Evolutionary conservation across 2,329 filamentous ascomycete species (phyloP).

Genomic region (Byssochlamys sp.): DNA sequence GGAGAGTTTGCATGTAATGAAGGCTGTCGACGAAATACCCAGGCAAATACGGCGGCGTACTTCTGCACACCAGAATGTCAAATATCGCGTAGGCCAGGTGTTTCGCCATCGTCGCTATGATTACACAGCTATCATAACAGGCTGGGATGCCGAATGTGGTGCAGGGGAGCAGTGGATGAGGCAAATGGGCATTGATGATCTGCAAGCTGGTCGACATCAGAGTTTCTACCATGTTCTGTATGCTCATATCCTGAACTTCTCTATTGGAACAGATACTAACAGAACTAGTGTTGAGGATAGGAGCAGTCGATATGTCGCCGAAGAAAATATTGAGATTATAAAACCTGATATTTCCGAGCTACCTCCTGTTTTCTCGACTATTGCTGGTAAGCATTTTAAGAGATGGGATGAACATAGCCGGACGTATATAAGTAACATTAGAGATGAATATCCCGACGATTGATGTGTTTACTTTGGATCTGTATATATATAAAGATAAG

Average conservation of each 20-base stretch:
- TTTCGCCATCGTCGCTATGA: conserved; percentile 73
- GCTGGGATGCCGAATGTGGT: conserved; percentile 63
- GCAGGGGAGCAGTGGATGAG: conserved; percentile 54
- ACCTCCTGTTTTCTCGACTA: conserved; percentile 44
- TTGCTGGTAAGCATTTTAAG: conserved; percentile 81
- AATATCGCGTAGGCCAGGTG: conserved; percentile 67
- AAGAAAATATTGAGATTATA: conserved; percentile 69
- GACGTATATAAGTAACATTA: conserved; percentile 72
- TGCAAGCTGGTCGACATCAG: conserved; percentile 53
- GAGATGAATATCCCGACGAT: conserved; percentile 78
- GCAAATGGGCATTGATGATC: conserved; percentile 52
- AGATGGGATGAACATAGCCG: conserved; percentile 61
- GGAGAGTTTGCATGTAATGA: conserved; percentile 47
- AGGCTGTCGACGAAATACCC: conserved; percentile 46
- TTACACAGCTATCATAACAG: conserved; percentile 72
- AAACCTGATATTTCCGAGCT: conserved; percentile 43
- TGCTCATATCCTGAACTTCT: conserved; percentile 32
- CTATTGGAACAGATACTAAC: conserved; percentile 8
- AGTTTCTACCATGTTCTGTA: conserved; percentile 82
- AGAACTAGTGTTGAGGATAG: conserved; percentile 53
- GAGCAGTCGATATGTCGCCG: conserved; percentile 63
- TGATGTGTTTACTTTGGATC: conserved; percentile 27
- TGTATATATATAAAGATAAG: not conserved
- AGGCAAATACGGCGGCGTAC: conserved; percentile 37
- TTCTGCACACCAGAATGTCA: conserved; percentile 39